phyloP scores from a whole-genome alignment of 2,329 filamentous ascomycete species.

The Botrytis fragariae region DNA sequence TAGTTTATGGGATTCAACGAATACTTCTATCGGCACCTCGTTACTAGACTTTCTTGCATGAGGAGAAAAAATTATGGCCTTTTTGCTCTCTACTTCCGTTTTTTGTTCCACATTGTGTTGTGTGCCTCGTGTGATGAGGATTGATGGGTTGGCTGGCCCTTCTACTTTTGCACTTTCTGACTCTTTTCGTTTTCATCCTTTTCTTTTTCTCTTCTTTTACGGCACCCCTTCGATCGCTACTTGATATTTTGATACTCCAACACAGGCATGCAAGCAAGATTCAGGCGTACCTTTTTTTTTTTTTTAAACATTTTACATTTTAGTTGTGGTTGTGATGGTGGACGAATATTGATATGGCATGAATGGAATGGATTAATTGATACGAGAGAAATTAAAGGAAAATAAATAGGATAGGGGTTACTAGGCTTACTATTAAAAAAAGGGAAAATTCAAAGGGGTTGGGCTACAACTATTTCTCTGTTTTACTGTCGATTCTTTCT shows the following conservation, averaged over 20 bases:
- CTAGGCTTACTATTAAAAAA: not conserved
- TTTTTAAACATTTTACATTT: not conserved
- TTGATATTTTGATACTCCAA: not conserved
- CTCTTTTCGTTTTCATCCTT: constrained; percentile 7
- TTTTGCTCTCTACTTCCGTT: constrained; percentile 39
- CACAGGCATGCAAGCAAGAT: constrained; percentile 29
- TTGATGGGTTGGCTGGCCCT: constrained; percentile 37
- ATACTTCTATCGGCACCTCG: constrained; percentile 32
- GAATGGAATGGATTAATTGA: not conserved
- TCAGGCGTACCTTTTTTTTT: constrained; percentile 36
- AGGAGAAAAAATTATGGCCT: constrained; percentile 30
- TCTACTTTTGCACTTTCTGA: constrained; percentile 29
- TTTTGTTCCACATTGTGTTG: constrained; percentile 20
- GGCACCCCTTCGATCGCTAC: not conserved
- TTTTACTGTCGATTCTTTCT: not conserved
- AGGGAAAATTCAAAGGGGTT: not conserved
- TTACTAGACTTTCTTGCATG: constrained; percentile 39
- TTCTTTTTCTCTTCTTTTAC: not conserved
- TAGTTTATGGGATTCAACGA: constrained; percentile 24
- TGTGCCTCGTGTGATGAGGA: constrained; percentile 12
- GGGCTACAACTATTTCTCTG: not conserved
- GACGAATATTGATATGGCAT: constrained; percentile 1
- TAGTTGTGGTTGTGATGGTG: constrained; percentile 27
- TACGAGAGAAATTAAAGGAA: not conserved
- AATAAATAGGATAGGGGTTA: constrained; percentile 1